phyloP scores from a whole-genome alignment of 1,284 basidiomycete species.

The Heterobasidion annosum region DNA sequence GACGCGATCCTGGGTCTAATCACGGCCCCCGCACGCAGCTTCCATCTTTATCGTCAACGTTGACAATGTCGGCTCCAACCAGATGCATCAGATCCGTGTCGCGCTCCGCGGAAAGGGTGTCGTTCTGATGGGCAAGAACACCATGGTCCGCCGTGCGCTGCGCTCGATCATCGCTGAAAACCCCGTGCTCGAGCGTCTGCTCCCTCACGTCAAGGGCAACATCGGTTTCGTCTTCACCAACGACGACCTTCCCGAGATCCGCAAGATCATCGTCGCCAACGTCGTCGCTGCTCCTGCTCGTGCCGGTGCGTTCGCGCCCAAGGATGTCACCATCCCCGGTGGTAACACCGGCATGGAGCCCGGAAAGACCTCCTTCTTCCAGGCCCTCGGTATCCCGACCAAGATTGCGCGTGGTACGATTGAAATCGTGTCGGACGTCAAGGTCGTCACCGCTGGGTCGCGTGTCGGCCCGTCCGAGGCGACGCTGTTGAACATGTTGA shows the following conservation, averaged over 20 bases:
- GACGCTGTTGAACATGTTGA: conserved; percentile 97
- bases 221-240: conserved; percentile 99
- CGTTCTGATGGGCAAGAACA: conserved; percentile 99
- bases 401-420: conserved; percentile 99
- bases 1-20: not conserved
- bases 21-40: conserved; percentile 35
- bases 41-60: conserved; percentile 99
- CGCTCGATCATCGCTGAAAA: conserved; percentile 84
- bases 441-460: conserved; percentile 87
- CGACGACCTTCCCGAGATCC: conserved; percentile 90
- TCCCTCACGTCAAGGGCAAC: conserved; percentile 95
- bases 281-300: conserved; percentile 97
- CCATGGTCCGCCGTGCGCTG: conserved; percentile 98
- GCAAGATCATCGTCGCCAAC: conserved; percentile 90
- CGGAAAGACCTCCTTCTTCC: conserved; percentile 99
- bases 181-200: conserved; percentile 94
- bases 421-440: conserved; percentile 97
- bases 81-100: conserved; percentile 98
- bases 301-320: conserved; percentile 93
- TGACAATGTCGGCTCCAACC: conserved; percentile 99
- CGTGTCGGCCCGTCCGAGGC: conserved; percentile 98
- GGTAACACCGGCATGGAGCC: conserved; percentile 99
- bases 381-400: conserved; percentile 98
- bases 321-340: conserved; percentile 87
- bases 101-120: conserved; percentile 94